Percentiles rank a stretch among this genome's conserved stretches.
phyloP scores from a whole-genome alignment of 2,329 filamentous ascomycete genomes.

The Lecanicillium sp. region DNA sequence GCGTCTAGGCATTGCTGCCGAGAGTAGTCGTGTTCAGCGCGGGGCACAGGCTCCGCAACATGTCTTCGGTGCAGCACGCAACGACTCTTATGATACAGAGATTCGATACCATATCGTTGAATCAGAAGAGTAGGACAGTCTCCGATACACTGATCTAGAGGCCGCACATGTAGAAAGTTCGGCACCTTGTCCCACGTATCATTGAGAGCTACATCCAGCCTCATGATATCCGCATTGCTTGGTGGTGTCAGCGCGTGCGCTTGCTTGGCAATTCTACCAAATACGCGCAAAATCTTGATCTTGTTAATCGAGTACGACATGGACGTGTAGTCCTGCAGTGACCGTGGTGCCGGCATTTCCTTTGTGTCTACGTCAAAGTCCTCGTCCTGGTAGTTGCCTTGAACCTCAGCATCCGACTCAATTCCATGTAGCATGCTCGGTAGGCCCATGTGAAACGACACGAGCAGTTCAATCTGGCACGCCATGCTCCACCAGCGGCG shows the following conservation, averaged over 20 bases:
- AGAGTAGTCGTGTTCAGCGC: constrained; percentile 46
- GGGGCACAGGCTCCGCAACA: constrained; percentile 36
- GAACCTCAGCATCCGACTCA: constrained; percentile 56
- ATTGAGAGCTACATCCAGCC: constrained; percentile 40
- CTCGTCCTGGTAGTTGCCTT: constrained; percentile 58
- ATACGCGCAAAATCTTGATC: constrained; percentile 39
- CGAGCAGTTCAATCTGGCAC: constrained; percentile 55
- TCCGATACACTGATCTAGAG: constrained; percentile 43
- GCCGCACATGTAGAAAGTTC: constrained; percentile 40
- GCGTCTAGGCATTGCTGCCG: constrained; percentile 44
- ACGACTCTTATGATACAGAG: constrained; percentile 49
- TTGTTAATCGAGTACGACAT: constrained; percentile 52
- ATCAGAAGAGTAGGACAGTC: constrained; percentile 42
- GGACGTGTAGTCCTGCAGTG: constrained; percentile 53
- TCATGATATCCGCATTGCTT: constrained; percentile 43
- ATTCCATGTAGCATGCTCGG: constrained; percentile 59
- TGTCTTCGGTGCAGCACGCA: constrained; percentile 52
- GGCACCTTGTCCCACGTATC: constrained; percentile 42
- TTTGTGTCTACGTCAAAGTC: constrained; percentile 54
- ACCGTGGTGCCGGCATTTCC: constrained; percentile 50
- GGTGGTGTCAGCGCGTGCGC: constrained; percentile 44
- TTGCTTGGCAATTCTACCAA: constrained; percentile 44
- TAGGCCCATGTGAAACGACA: constrained; percentile 62
- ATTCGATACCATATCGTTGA: constrained; percentile 46
- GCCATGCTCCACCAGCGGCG: constrained; percentile 48